Evolutionary conservation across 139 green algal genomes (phyloP).

Genomic region (Volvox reticuliferus): DNA sequence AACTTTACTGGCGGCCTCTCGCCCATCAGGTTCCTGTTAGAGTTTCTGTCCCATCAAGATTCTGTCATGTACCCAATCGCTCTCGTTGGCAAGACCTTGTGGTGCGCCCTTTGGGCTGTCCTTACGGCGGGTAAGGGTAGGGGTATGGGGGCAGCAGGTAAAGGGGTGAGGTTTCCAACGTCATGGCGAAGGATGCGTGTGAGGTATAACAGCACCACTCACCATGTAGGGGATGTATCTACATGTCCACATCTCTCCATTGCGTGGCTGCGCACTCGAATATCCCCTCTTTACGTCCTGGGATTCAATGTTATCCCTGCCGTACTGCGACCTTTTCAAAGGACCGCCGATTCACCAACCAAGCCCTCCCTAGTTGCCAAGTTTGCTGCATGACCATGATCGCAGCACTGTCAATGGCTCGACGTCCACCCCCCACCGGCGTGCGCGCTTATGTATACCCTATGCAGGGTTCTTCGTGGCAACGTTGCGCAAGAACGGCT

Average conservation of each 20-base stretch:
- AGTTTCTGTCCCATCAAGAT: conserved; percentile 11
- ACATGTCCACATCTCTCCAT: too few relatives aligned
- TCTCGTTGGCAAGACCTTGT: conserved; percentile 58
- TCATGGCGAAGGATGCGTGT: too few relatives aligned
- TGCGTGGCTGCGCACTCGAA: neutral
- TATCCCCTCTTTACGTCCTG: neutral
- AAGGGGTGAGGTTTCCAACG: too few relatives aligned
- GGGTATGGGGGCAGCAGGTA: too few relatives aligned
- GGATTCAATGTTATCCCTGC: neutral
- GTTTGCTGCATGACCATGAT: too few relatives aligned
- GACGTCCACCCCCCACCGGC: too few relatives aligned
- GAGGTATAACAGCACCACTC: too few relatives aligned
- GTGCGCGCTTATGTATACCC: neutral
- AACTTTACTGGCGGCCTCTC: neutral
- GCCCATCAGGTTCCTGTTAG: conserved; percentile 47
- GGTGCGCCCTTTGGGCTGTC: conserved; percentile 71
- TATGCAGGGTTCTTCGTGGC: conserved; percentile 64
- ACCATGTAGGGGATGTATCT: too few relatives aligned
- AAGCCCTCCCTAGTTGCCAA: too few relatives aligned
- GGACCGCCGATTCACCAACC: too few relatives aligned
- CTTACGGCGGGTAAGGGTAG: conserved; percentile 60
- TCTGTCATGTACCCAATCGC: neutral
- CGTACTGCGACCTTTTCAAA: too few relatives aligned
- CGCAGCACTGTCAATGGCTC: too few relatives aligned
- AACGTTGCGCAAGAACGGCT: conserved; percentile 65